Evolutionary conservation across 495 filamentous ascomycete species (phyloP), one percentile per base, ranked within the genome.

Genomic region (Lentithecium fluviatile): DNA sequence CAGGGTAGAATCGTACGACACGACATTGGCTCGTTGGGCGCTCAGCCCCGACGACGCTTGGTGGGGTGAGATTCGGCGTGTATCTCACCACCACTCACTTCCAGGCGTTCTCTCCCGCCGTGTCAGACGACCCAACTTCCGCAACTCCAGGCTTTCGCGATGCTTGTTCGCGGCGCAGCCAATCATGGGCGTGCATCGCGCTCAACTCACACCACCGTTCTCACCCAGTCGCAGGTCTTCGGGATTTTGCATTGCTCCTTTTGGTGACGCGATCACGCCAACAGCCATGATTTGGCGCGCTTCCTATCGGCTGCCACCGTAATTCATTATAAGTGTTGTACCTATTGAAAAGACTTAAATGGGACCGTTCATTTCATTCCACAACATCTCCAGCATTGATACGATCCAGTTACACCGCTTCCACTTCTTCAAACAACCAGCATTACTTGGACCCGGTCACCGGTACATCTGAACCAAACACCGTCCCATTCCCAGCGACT

Each of bases 141-240:
- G 13, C 15, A 8, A 20, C 26, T 24, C 43, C 29, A 40, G 36
- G 40, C 6, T 23, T 23, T 4, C 21, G 15, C 2, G 19, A 5
- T 46, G 19, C 38, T 26, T 40, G 36, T 24, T 60, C 37, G n/a
- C 25, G 2, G 13, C 40, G 13, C 13, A 34, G 15, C 58, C 20
- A 51, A 43, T 43, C 21, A 21, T 23, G 23, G 43, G 11, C 1
- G 29, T 4, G 19, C 5, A 51, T 32, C 1, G 20, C 25, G 34
- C 38, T 34, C 21, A 13, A 1, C 56, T 52, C 56, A 29, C 46
- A 26, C 48, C 45, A 52, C n/a, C 20, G 36, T 45, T 43, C 40
- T 43, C 15, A 15, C 40, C 19, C 6, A 43, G 40, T n/a, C 19
- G 40, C 13, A 20, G 3, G 40, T 13, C 40, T 20, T 5, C 40